Evolutionary conservation across 2,329 filamentous ascomycete species (phyloP), one percentile per base, ranked within the genome.

Genomic region (Geosmithia flava): DNA sequence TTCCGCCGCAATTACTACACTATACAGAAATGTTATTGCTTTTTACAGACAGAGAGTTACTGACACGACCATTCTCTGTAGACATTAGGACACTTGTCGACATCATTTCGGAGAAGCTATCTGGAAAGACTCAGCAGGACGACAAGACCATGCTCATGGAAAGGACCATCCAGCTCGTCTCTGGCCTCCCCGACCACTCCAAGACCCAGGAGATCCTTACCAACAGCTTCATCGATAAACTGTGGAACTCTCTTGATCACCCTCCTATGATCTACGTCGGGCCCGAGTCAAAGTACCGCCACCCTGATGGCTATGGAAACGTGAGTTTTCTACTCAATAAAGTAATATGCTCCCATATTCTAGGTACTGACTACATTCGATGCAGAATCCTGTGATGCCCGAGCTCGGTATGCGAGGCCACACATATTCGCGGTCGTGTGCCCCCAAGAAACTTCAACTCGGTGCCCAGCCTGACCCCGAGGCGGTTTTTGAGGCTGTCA

Each of bases 61-160:
- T 27, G 23, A 27, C 23, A 27, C 23, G 23, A 27, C 4, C 23
- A 8, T 27, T 7, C 4, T 20, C 2, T 23, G 6, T 20, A 70
- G 83, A 87, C 53, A 59, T 84, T 43, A 74, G 75, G 55, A 86
- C 83, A 0, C 65, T 87, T 17, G 62, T 76, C 43, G 69, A 76
- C 5, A 65, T 87, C 39, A 67, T 87, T 49, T 73, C 75, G 48
- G 71, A 68, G 51, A 81, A 86, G 62, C 62, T 81, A 30, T 81
- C 77, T 54, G 81, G 83, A 1, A 72, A 74, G 49, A 69, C 77
- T 45, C 69, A 82, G 11, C 64, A 78, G 5, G 81, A 91, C 56
- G 87, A 91, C 67, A 85, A 84, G 65, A 85, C 81, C 2, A 85
- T 87, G 71, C 68, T 87, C 43, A 86, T 88, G 79, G 85, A 88